These are phyloP conservation scores for Didymella pomorum DNA, from an alignment of 2,329 filamentous ascomycete species.

Conservation along the genomic window DNA sequence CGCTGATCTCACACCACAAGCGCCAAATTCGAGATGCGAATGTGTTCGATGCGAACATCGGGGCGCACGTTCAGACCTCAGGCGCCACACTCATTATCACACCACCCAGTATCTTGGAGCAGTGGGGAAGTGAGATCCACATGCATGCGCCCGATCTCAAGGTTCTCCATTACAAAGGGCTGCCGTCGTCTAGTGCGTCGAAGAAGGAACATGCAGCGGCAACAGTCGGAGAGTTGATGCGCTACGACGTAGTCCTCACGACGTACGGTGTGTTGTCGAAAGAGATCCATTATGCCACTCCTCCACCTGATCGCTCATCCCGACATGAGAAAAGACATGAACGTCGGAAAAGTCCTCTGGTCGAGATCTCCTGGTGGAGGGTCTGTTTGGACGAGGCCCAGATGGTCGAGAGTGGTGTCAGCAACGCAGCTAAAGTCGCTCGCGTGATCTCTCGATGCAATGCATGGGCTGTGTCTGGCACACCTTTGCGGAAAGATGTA, in stretches of 20 bases:
- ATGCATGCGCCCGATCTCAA: constrained; percentile 64
- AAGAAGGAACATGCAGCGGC: constrained; percentile 48
- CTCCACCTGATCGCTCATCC: constrained; percentile 75
- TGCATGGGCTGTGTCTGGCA: constrained; percentile 92
- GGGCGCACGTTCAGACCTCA: constrained; percentile 58
- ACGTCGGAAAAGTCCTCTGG: constrained; percentile 75
- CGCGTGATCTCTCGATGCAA: constrained; percentile 82
- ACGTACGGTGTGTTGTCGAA: constrained; percentile 75
- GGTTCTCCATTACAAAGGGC: constrained; percentile 65
- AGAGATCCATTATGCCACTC: constrained; percentile 79
- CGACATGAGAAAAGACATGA: constrained; percentile 70
- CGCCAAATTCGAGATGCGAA: constrained; percentile 42
- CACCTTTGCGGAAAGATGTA: constrained; percentile 82
- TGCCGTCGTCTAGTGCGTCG: constrained; percentile 44
- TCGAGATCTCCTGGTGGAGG: constrained; percentile 87
- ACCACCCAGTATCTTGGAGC: constrained; percentile 66
- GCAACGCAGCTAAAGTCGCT: constrained; percentile 81
- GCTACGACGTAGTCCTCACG: constrained; percentile 67
- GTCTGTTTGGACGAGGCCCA: constrained; percentile 80
- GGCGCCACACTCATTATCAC: constrained; percentile 69
- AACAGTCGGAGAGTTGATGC: constrained; percentile 57
- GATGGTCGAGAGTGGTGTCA: constrained; percentile 91
- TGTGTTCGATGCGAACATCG: constrained; percentile 53
- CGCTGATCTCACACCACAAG: constrained; percentile 71
- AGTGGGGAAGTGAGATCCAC: constrained; percentile 69